Evolutionary conservation across 495 filamentous ascomycete species (phyloP).

Genomic region (Neurospora hispaniola): DNA sequence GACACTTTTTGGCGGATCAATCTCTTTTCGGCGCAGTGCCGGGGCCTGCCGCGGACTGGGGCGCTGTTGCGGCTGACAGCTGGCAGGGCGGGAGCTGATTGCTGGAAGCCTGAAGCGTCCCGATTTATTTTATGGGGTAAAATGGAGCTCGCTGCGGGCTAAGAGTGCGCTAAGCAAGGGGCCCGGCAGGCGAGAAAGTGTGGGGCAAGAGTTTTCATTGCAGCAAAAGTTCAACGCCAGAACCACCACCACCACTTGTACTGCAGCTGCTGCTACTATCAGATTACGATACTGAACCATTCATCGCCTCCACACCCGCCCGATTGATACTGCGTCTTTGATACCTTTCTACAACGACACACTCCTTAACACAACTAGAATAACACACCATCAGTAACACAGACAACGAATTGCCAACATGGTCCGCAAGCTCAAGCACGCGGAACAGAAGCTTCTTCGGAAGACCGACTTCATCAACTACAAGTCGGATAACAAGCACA

Average conservation of each 20-base stretch:
- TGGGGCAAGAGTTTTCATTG: constrained; percentile 9
- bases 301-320: background rate
- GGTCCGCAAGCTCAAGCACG: constrained; percentile 82
- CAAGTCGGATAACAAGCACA: constrained; percentile 77
- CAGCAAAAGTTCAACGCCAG: background rate
- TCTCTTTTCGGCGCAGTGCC: constrained; percentile 2
- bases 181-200: constrained; percentile 1
- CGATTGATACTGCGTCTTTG: background rate
- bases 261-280: background rate
- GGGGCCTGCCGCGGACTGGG: background rate
- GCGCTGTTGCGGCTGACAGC: background rate
- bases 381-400: background rate
- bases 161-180: background rate
- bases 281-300: background rate
- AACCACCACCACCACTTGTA: background rate
- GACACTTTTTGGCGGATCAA: constrained; percentile 4
- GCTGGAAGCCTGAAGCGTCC: background rate
- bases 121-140: background rate
- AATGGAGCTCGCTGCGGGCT: background rate
- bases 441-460: constrained; percentile 61
- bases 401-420: constrained; percentile 36
- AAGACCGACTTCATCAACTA: constrained; percentile 96
- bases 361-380: background rate
- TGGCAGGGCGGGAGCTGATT: background rate
- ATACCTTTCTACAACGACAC: background rate